Evolutionary conservation across 805 yeast genomes (phyloP).

Genomic region (Starmerella apicola): DNA sequence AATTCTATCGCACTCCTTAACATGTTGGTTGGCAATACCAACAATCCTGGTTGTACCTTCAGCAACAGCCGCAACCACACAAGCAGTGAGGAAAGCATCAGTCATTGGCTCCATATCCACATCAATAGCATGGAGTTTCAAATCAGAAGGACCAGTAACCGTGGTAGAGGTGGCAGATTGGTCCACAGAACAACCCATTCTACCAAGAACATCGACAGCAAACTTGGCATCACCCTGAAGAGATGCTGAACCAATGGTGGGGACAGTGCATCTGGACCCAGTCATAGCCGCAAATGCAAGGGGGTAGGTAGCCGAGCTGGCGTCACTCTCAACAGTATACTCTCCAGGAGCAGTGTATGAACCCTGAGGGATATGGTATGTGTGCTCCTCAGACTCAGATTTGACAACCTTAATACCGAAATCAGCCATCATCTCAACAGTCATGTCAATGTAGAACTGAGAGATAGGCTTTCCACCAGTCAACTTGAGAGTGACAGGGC

Average conservation of each 20-base stretch:
- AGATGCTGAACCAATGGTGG: slow-evolving; percentile 84
- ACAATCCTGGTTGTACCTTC: slow-evolving; percentile 61
- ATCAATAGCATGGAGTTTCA: slow-evolving; percentile 58
- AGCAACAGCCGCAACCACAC: slow-evolving; percentile 94
- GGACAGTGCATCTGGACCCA: slow-evolving; percentile 83
- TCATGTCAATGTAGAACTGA: slow-evolving; percentile 92
- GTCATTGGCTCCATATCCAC: slow-evolving; percentile 99
- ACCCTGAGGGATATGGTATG: slow-evolving; percentile 84
- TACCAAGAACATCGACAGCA: slow-evolving; percentile 80
- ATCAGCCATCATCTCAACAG: slow-evolving; percentile 83
- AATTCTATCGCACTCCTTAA: slow-evolving; percentile 92
- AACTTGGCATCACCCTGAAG: slow-evolving; percentile 96
- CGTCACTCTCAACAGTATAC: slow-evolving; percentile 90
- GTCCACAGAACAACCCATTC: slow-evolving; percentile 87
- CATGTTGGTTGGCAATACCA: slow-evolving; percentile 97
- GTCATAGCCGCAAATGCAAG: slow-evolving; percentile 94
- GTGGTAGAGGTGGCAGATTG: slow-evolving; percentile 83
- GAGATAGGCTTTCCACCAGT: slow-evolving; percentile 97
- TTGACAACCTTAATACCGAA: slow-evolving; percentile 72
- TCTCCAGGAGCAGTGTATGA: slow-evolving; percentile 66
- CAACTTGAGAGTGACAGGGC: slow-evolving; percentile 74
- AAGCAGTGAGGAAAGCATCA: slow-evolving; percentile 92
- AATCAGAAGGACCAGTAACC: slow-evolving; percentile 64
- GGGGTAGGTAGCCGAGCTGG: slow-evolving; percentile 96
- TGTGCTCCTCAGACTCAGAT: slow-evolving; percentile 59